Evolutionary conservation across 2,329 filamentous ascomycete species (phyloP), one percentile per base, ranked within the genome.

Genomic region (Cadophora luteo-olivacea): DNA sequence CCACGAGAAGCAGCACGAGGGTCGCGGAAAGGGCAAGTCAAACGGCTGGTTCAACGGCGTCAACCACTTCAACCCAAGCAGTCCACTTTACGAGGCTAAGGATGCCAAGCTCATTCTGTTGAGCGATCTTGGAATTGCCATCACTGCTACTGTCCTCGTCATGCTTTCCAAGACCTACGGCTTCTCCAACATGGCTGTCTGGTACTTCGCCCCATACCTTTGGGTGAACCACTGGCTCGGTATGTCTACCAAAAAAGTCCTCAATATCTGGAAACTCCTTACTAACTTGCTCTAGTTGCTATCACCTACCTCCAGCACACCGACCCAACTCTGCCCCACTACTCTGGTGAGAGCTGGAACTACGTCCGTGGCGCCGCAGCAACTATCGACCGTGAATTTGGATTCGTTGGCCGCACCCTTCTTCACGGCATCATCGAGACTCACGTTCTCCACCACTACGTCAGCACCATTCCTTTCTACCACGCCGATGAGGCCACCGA

Each of bases 191-290:
- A 85, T 98, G 80, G 83, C 92, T 69, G 91, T 99, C 72, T 98
- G 96, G 95, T 99, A 99, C 84, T 89, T 94, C 78, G 79, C 97
- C 68, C 96, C 96, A 48, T 99, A 98, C 81, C 86, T 97, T 70
- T 97, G 95, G 95, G 94, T 97, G 67, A 97, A 98, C 88, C 94
- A 97, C 88, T 98, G 95, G 95, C 91, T 98, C 67, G 92, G 93
- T 96, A 89, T 86, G 92, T 87, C 52, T 19, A 16, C 33, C 11
- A 22, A 45, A 16, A 3, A 16, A 32, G 11, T 65, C 58, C 51
- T 33, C 54, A 19, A 45, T 14, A 4, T 38, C 25, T 45, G 41
- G 4, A 5, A 45, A 62, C 32, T 74, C 0, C 11, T 58, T 67
- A 77, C 77, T 77, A 77, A 80, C 65, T 45, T 33, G 33, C 55